A percentile compares a stretch with the other conserved stretches of the same genome.
Conservation (phyloP, 768 basidiomycete genomes). For the Phanerodontia chrysosporium region DNA sequence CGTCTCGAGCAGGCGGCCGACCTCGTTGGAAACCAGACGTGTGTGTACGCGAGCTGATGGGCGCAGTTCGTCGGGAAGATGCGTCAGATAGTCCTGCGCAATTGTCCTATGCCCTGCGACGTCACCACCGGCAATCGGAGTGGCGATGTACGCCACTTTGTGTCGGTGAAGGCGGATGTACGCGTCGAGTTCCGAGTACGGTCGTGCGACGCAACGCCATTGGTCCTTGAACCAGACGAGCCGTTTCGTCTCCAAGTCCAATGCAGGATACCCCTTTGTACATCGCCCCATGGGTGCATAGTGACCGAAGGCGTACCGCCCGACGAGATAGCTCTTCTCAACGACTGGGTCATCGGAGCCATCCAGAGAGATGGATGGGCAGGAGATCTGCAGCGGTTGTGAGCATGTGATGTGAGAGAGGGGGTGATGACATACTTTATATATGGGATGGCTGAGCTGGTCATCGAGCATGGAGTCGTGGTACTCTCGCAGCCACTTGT, state of each 20-base stretch:
- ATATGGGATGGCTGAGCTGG: not conserved
- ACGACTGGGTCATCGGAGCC: not conserved
- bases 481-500: not conserved
- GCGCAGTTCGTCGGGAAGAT: not conserved
- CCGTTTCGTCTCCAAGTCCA: not conserved
- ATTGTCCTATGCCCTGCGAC: not conserved
- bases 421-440: not conserved
- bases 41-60: not conserved
- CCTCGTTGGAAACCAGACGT: not conserved
- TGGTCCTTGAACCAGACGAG: conserved; percentile 1
- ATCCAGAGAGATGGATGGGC: not conserved
- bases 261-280: not conserved
- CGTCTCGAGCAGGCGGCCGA: not conserved
- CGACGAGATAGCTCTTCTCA: not conserved
- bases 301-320: not conserved
- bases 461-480: not conserved
- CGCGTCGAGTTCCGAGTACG: not conserved
- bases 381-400: not conserved
- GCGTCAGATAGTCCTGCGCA: not conserved
- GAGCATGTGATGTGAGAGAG: not conserved
- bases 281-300: not conserved
- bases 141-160: not conserved
- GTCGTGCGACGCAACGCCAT: not conserved
- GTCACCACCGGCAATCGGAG: not conserved
- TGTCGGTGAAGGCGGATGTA: not conserved